Evolutionary conservation across 345 rosid species (phyloP).

Genomic region (Pseudoturritis turrita): DNA sequence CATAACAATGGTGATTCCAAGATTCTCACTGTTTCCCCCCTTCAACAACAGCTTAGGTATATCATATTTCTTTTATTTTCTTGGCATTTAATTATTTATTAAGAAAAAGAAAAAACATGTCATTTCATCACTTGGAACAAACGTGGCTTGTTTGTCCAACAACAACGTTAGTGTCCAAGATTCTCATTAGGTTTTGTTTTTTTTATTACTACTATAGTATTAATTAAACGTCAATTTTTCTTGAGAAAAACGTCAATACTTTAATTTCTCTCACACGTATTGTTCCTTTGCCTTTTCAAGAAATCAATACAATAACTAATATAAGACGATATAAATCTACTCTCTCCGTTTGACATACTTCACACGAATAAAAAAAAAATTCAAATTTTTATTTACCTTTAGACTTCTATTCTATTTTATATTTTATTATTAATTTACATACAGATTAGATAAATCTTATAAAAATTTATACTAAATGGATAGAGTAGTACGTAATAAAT

Average conservation of each 20-base stretch:
- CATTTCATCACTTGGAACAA: neutral
- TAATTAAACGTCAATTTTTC: neutral
- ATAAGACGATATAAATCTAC: neutral
- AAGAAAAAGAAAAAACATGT: neutral
- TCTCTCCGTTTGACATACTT: too few species aligned
- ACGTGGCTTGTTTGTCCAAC: slow-evolving; percentile 24
- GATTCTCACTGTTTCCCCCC: slow-evolving; percentile 21
- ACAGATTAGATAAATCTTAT: too few species aligned
- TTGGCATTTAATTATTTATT: neutral
- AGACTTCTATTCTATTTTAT: too few species aligned
- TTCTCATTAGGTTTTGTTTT: slow-evolving; percentile 4
- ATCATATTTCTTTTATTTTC: neutral
- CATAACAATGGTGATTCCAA: slow-evolving; percentile 21
- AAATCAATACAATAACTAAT: neutral
- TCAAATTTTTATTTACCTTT: too few species aligned
- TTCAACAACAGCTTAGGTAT: slow-evolving; percentile 16
- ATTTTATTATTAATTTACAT: too few species aligned
- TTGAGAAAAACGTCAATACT: neutral
- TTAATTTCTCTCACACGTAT: neutral
- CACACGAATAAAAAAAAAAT: too few species aligned
- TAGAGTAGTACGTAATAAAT: neutral
- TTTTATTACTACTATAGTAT: neutral
- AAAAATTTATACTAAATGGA: too few species aligned
- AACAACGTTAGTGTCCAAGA: neutral
- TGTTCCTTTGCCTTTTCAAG: slow-evolving; percentile 9